These are phyloP conservation scores for Juncus effusus DNA, from an alignment of 176 grass and related monocot genomes.

Conservation along the genomic window DNA sequence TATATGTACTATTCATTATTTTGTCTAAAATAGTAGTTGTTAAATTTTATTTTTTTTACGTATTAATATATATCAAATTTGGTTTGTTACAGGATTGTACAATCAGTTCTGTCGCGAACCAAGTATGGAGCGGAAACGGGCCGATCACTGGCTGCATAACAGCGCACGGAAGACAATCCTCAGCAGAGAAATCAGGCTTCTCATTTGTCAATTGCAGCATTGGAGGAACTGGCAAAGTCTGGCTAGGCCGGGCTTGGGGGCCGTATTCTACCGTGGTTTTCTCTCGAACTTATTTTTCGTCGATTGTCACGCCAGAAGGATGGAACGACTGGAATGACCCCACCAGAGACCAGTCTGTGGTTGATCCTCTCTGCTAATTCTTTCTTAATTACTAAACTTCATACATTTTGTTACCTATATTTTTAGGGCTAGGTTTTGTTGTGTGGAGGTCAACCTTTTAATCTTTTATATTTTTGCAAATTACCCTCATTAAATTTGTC, in stretches of 20 bases:
- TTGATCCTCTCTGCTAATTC: constrained; percentile 35
- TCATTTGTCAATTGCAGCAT: constrained; percentile 72
- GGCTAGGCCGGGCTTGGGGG: constrained; percentile 69
- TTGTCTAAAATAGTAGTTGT: no score
- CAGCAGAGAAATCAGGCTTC: constrained; percentile 52
- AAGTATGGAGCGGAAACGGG: constrained; percentile 5
- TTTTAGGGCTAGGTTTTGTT: no score
- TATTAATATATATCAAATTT: no score
- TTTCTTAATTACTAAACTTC: not conserved
- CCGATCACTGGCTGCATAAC: constrained; percentile 63
- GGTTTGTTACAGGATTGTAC: constrained; percentile 41
- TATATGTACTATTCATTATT: no score
- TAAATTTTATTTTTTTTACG: no score
- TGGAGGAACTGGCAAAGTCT: constrained; percentile 52
- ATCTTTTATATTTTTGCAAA: no score
- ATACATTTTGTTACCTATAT: no score
- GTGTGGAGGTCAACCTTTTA: no score
- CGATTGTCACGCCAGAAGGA: constrained; percentile 47
- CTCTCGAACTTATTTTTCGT: constrained; percentile 40
- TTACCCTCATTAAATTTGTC: no score
- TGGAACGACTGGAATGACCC: constrained; percentile 87
- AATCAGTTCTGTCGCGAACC: constrained; percentile 65
- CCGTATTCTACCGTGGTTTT: constrained; percentile 63
- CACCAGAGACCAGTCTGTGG: constrained; percentile 52
- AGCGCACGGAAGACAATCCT: constrained; percentile 56